Evolutionary conservation across 495 filamentous ascomycete species (phyloP), one percentile per base, ranked within the genome.

Genomic region (Xylaria flabelliformis): DNA sequence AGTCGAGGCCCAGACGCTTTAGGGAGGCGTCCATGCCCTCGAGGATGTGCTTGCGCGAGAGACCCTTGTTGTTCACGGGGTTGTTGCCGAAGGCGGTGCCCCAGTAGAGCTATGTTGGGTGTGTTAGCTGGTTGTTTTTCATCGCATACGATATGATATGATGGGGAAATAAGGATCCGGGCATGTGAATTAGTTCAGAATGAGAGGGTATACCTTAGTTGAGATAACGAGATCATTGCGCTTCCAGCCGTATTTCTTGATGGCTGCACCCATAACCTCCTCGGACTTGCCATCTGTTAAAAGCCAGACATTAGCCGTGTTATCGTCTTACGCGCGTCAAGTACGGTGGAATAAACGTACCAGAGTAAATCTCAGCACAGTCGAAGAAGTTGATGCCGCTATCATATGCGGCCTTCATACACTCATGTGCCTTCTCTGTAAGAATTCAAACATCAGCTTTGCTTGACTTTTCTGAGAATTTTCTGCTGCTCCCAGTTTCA

Each of bases 11-110:
- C 15, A 97, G 84, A 4, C 94, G 89, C 68, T 88, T 78, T 17
- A 97, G 85, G 0, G 89, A 90, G 5, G 85, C 86, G 66, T 88
- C 86, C 78, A 85, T 80, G 19, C 83, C 83, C 84, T 95, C 93
- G 73, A 94, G 81, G 51, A 95, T 85, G 83, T 97, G 94, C 81
- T 97, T 97, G 69, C 93, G 87, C 42, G 89, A 92, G 21, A 97
- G 87, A 4, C 94, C 94, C 71, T 86, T 82, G 53, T 94, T 94
- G 81, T 94, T 94, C 62, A 91, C 85, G 24, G 87, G 88, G 78
- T 88, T 91, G 55, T 84, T 83, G 53, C 88, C 88, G 73, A 88
- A 88, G 21, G 85, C 88, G 29, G 67, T 73, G 34, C 90, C 92
- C 88, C 87, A 93, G 81, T 93, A 89, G 70, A 94, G 85, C 89